phyloP scores from a whole-genome alignment of 2,329 filamentous ascomycete species.

The Massarina eburnea region DNA sequence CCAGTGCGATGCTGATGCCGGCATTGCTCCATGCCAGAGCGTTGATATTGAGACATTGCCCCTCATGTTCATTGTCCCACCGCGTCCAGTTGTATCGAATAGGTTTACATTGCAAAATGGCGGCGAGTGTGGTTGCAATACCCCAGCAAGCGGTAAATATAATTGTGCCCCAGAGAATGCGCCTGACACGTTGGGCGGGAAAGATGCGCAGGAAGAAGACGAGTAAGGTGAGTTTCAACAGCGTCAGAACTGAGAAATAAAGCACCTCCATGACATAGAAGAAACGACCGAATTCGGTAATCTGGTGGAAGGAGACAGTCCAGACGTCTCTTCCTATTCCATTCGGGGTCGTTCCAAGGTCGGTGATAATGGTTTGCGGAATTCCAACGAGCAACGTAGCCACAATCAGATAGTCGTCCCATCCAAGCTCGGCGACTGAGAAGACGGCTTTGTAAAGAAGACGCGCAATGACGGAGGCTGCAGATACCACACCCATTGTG shows the following conservation, averaged over 20 bases:
- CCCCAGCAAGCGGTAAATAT: constrained; percentile 21
- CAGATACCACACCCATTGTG: constrained; percentile 37
- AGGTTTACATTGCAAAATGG: constrained; percentile 32
- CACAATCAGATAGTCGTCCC: constrained; percentile 40
- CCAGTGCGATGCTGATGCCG: constrained; percentile 30
- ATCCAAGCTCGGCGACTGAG: constrained; percentile 37
- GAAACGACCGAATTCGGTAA: constrained; percentile 45
- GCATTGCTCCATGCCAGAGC: constrained; percentile 31
- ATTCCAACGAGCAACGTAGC: constrained; percentile 18
- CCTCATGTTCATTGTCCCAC: constrained; percentile 25
- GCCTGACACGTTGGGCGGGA: constrained; percentile 15
- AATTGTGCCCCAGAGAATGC: constrained; percentile 12
- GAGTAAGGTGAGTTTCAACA: constrained; percentile 26
- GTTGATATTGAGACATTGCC: constrained; percentile 35
- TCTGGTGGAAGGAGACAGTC: constrained; percentile 45
- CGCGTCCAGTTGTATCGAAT: constrained; percentile 30
- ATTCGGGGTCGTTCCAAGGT: constrained; percentile 12
- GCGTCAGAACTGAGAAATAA: constrained; percentile 27
- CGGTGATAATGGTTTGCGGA: constrained; percentile 22
- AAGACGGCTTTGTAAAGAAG: constrained; percentile 42
- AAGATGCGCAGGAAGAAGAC: constrained; percentile 28
- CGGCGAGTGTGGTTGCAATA: constrained; percentile 11
- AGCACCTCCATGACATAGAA: constrained; percentile 34
- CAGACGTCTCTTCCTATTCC: constrained; percentile 56
- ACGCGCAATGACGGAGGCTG: constrained; percentile 38